A percentile compares a stretch with the other conserved stretches of the same genome.
Evolutionary conservation across 441 rosid genomes (phyloP).

Genomic region (Biscutella auriculata): DNA sequence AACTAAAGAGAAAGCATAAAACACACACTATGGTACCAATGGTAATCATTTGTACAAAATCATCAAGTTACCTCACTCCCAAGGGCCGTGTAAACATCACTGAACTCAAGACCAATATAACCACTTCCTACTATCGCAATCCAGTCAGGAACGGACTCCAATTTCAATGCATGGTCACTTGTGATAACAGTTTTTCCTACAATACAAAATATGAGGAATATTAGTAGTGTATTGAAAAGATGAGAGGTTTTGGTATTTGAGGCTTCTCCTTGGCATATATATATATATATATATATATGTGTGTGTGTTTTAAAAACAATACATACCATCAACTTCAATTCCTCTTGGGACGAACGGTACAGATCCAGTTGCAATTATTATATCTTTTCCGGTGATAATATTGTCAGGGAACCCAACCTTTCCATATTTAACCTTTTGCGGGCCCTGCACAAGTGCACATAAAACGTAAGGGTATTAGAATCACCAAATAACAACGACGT

Average conservation of each 20-base stretch:
- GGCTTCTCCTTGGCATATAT: too few species aligned
- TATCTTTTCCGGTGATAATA: constrained; percentile 58
- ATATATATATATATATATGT: too few species aligned
- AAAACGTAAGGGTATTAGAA: too few species aligned
- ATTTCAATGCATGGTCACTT: constrained; percentile 91
- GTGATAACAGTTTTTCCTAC: constrained; percentile 97
- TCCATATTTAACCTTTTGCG: constrained; percentile 82
- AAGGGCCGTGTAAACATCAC: constrained; percentile 97
- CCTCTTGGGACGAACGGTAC: constrained; percentile 95
- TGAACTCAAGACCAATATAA: constrained; percentile 94
- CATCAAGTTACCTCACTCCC: constrained; percentile 75
- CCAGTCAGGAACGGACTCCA: constrained; percentile 95
- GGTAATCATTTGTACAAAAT: too few species aligned
- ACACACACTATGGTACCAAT: too few species aligned
- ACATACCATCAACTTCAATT: constrained; percentile 97
- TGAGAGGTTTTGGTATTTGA: too few species aligned
- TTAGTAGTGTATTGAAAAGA: too few species aligned
- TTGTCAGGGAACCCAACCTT: constrained; percentile 44
- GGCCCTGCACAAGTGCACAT: too few species aligned
- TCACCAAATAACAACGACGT: too few species aligned
- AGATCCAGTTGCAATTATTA: constrained; percentile 93
- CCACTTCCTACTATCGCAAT: constrained; percentile 97
- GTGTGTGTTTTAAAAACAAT: too few species aligned
- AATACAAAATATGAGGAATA: background rate
- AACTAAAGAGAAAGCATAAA: too few species aligned